Evolutionary conservation across 1,139 yeast genomes (phyloP).

Genomic region (Groenewaldozyma sp.): DNA sequence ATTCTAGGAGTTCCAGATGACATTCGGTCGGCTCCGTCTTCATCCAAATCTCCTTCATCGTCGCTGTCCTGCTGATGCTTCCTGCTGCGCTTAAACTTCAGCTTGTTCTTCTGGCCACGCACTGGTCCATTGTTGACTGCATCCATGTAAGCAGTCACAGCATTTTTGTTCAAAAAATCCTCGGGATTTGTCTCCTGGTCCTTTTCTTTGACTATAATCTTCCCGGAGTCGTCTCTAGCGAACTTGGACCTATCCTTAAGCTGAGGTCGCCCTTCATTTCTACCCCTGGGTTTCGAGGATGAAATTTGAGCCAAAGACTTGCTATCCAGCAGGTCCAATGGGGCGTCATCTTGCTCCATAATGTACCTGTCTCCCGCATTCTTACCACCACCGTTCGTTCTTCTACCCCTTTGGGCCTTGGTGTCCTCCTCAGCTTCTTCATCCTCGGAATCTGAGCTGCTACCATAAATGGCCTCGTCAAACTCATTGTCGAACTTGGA

Average conservation of each 20-base stretch:
- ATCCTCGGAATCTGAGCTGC: constrained; percentile 32
- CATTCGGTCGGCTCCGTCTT: constrained; percentile 5
- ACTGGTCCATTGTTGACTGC: constrained; percentile 91
- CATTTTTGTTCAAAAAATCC: constrained; percentile 42
- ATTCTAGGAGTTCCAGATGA: constrained; percentile 2
- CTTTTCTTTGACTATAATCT: constrained; percentile 24
- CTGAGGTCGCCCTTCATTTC: constrained; percentile 27
- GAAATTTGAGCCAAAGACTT: constrained; percentile 80
- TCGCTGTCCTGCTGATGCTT: constrained; percentile 50
- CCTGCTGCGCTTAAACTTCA: constrained; percentile 63
- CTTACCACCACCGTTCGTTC: constrained; percentile 6
- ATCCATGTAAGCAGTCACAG: constrained; percentile 80
- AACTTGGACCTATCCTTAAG: constrained; percentile 40
- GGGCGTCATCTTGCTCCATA: constrained; percentile 69
- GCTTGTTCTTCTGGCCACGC: constrained; percentile 83
- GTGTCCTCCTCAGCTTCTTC: constrained; percentile 28
- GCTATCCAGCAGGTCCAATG: constrained; percentile 81
- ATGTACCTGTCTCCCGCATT: constrained; percentile 43
- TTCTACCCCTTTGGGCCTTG: constrained; percentile 27
- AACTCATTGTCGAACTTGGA: constrained; percentile 65
- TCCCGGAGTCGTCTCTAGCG: constrained; percentile 39
- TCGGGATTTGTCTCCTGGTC: constrained; percentile 29
- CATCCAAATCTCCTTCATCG: constrained; percentile 26
- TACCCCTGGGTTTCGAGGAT: constrained; percentile 61
- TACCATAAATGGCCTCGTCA: constrained; percentile 61